Conservation (phyloP, 1,284 basidiomycete species). For the Ceratobasidium sp. region DNA sequence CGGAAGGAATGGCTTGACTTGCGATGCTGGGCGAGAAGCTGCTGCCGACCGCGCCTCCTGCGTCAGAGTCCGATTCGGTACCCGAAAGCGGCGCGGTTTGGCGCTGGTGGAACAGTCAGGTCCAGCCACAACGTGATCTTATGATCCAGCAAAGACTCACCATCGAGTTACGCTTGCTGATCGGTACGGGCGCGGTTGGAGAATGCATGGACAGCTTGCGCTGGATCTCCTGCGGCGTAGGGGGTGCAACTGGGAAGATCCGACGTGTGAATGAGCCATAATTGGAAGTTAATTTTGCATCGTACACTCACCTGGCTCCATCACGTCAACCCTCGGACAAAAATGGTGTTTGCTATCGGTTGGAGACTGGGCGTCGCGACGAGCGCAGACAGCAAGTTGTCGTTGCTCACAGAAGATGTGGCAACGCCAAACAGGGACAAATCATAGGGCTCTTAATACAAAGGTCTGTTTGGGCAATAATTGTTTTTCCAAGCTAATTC, state of each 20-base stretch:
- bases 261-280: neutral
- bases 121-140: neutral
- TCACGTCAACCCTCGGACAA: neutral
- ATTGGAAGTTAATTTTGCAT: neutral
- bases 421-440: neutral
- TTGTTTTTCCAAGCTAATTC: neutral
- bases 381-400: constrained; percentile 3
- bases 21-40: constrained; percentile 31
- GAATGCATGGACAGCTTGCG: constrained; percentile 82
- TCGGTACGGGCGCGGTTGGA: constrained; percentile 39
- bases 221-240: constrained; percentile 84
- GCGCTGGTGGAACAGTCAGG: constrained; percentile 4
- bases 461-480: neutral
- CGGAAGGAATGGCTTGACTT: constrained; percentile 22
- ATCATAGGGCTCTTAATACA: constrained; percentile 17
- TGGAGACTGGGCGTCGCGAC: neutral
- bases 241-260: constrained; percentile 64
- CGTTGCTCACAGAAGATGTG: constrained; percentile 11
- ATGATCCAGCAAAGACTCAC: neutral
- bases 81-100: constrained; percentile 57
- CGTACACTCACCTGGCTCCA: constrained; percentile 9
- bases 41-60: constrained; percentile 60
- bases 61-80: constrained; percentile 87
- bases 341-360: neutral
- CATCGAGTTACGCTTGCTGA: constrained; percentile 38